Conservation (phyloP, 2,329 filamentous ascomycete genomes). For the Cytospora piceicola region DNA sequence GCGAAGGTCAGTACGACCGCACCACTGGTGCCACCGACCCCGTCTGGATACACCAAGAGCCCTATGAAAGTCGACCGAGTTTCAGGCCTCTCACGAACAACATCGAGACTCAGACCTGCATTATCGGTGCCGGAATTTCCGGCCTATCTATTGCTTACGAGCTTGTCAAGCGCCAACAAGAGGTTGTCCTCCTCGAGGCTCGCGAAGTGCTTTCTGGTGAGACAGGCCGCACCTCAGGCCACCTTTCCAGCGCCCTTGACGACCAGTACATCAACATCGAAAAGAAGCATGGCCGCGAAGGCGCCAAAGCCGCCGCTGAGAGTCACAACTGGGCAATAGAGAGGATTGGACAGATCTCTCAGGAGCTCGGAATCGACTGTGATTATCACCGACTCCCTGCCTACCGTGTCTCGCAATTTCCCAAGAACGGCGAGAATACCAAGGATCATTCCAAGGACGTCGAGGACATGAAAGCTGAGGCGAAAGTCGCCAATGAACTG, state of each 20-base stretch:
- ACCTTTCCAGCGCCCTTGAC: conserved; percentile 58
- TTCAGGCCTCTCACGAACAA: conserved; percentile 49
- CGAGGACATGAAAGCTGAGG: conserved; percentile 50
- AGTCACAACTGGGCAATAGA: conserved; percentile 59
- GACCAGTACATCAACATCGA: conserved; percentile 56
- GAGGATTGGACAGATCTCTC: conserved; percentile 53
- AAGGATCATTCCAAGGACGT: conserved; percentile 48
- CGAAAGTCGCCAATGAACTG: conserved; percentile 46
- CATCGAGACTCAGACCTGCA: conserved; percentile 52
- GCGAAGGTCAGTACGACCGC: conserved; percentile 35
- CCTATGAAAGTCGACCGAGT: conserved; percentile 47
- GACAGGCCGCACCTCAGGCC: conserved; percentile 57
- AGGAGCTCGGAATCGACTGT: conserved; percentile 56
- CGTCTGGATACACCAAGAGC: conserved; percentile 57
- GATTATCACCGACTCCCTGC: conserved; percentile 56
- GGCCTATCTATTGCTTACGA: conserved; percentile 58
- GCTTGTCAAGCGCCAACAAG: conserved; percentile 52
- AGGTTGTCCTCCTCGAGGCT: conserved; percentile 58
- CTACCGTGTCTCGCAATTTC: conserved; percentile 56
- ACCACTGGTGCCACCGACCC: conserved; percentile 56
- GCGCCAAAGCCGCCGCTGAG: conserved; percentile 54
- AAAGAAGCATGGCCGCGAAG: conserved; percentile 55
- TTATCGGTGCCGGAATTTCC: conserved; percentile 57
- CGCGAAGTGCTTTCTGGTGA: conserved; percentile 59
- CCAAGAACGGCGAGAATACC: conserved; percentile 39